These are phyloP conservation scores for Durio zibethinus DNA, from an alignment of 345 rosid genomes.

Conservation along the genomic window DNA sequence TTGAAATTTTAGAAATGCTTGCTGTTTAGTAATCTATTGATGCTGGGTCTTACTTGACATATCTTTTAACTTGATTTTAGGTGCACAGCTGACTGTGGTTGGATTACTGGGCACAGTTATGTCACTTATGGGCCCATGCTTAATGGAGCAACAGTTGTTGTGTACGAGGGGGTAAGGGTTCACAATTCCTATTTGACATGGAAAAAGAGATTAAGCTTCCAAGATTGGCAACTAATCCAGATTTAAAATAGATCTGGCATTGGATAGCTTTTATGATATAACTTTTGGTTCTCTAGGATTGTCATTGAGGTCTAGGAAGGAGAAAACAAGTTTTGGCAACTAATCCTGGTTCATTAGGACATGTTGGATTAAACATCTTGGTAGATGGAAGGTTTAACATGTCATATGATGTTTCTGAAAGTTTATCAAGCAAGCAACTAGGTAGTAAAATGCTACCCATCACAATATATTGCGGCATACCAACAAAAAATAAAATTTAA, in stretches of 20 bases:
- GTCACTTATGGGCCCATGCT: slow-evolving; percentile 98
- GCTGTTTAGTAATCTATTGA: not conserved
- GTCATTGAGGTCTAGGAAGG: not conserved
- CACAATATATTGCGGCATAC: not conserved
- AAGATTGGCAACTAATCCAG: not conserved
- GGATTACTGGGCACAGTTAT: slow-evolving; percentile 99
- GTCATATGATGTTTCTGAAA: not conserved
- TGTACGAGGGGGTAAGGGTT: slow-evolving; percentile 87
- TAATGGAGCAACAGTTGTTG: slow-evolving; percentile 76
- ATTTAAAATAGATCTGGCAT: not conserved
- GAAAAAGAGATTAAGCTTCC: not conserved
- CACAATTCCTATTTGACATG: slow-evolving; percentile 2
- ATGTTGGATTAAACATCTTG: not conserved
- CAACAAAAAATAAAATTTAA: not conserved
- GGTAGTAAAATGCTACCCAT: not conserved
- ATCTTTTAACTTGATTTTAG: slow-evolving; percentile 36
- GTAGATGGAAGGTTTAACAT: not conserved
- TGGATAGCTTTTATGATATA: not conserved
- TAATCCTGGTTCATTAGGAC: not conserved
- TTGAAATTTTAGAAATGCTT: slow-evolving; percentile 15
- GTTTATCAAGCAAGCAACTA: not conserved
- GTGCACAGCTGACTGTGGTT: slow-evolving; percentile 99
- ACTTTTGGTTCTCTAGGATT: not conserved
- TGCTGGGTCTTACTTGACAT: not conserved
- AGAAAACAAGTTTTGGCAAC: not conserved